Evolutionary conservation across 768 basidiomycete species (phyloP).

Genomic region (Clavulina sp.): DNA sequence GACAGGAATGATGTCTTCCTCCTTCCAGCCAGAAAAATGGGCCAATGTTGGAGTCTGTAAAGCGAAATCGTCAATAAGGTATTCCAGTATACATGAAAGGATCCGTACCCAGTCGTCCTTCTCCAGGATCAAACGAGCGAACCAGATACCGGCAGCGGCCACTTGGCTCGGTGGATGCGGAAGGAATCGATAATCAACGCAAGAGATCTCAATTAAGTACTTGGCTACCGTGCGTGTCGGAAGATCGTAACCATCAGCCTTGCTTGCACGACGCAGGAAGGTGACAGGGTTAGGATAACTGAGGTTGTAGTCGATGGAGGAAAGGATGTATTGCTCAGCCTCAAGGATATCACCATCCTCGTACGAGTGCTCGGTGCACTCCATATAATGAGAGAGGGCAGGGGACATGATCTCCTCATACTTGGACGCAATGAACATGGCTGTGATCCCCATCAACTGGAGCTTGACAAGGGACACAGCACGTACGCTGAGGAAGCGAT

Average conservation of each 20-base stretch:
- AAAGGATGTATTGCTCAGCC: conserved; percentile 77
- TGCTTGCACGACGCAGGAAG: conserved; percentile 76
- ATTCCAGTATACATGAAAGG: neutral
- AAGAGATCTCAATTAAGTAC: conserved; percentile 75
- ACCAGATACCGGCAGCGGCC: conserved; percentile 74
- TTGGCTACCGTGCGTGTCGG: conserved; percentile 77
- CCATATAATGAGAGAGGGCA: conserved; percentile 60
- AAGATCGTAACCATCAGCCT: conserved; percentile 82
- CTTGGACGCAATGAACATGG: conserved; percentile 78
- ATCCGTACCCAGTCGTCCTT: conserved; percentile 66
- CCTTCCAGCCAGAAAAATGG: conserved; percentile 75
- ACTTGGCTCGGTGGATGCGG: conserved; percentile 56
- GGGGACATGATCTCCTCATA: conserved; percentile 88
- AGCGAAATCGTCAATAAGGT: conserved; percentile 3
- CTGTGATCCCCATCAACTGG: conserved; percentile 78
- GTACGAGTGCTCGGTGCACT: conserved; percentile 63
- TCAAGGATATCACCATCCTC: conserved; percentile 65
- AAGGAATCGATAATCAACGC: conserved; percentile 66
- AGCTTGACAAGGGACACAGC: conserved; percentile 67
- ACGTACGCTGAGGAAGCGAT: conserved; percentile 48
- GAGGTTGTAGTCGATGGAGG: conserved; percentile 72
- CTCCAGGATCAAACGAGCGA: conserved; percentile 64
- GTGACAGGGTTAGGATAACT: conserved; percentile 78
- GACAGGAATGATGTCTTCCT: conserved; percentile 58
- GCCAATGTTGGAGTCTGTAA: conserved; percentile 62